Conservation (phyloP, 768 basidiomycete species). For the Crassisporium funariophilum region DNA sequence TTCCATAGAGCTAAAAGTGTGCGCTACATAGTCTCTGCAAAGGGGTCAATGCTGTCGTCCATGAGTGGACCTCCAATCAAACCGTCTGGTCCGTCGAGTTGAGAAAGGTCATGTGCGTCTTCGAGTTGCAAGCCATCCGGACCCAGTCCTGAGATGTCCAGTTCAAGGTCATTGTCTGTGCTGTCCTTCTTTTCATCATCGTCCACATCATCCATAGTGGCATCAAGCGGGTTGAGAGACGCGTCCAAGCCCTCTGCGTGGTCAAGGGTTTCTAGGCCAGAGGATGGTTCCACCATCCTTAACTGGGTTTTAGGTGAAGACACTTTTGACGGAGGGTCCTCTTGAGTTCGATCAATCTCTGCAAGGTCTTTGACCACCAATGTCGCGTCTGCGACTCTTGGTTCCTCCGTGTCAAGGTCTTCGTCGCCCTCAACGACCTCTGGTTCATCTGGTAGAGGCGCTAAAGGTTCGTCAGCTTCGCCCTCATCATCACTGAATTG, state of each 20-base stretch:
- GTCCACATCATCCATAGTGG: slow-evolving; percentile 39
- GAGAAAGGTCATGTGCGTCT: slow-evolving; percentile 51
- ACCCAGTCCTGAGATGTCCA: slow-evolving; percentile 67
- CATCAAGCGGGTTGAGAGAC: slow-evolving; percentile 58
- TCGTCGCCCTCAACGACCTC: slow-evolving; percentile 78
- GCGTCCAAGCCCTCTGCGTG: slow-evolving; percentile 36
- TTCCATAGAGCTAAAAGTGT: too few species aligned
- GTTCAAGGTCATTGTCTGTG: slow-evolving; percentile 41
- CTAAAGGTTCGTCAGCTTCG: slow-evolving; percentile 77
- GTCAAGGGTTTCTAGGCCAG: slow-evolving; percentile 40
- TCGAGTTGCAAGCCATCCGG: slow-evolving; percentile 67
- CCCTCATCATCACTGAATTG: slow-evolving; percentile 90
- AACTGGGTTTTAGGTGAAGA: slow-evolving; percentile 68
- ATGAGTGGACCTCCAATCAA: slow-evolving; percentile 64
- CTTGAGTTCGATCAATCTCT: slow-evolving; percentile 36
- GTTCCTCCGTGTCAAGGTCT: slow-evolving; percentile 73
- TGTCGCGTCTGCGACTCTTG: slow-evolving; percentile 36
- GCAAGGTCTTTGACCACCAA: slow-evolving; percentile 37
- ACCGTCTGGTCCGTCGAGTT: slow-evolving; percentile 53
- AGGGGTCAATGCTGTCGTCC: slow-evolving; percentile 63
- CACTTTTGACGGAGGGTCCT: slow-evolving; percentile 61
- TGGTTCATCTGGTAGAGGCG: slow-evolving; percentile 75
- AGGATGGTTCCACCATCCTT: slow-evolving; percentile 49
- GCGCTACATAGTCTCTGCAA: slow-evolving; percentile 36
- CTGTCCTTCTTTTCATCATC: slow-evolving; percentile 40